A percentile compares a stretch with the other conserved stretches of the same genome.
phyloP scores from a whole-genome alignment of 1,139 yeast genomes.

The Candida mesenterica region DNA sequence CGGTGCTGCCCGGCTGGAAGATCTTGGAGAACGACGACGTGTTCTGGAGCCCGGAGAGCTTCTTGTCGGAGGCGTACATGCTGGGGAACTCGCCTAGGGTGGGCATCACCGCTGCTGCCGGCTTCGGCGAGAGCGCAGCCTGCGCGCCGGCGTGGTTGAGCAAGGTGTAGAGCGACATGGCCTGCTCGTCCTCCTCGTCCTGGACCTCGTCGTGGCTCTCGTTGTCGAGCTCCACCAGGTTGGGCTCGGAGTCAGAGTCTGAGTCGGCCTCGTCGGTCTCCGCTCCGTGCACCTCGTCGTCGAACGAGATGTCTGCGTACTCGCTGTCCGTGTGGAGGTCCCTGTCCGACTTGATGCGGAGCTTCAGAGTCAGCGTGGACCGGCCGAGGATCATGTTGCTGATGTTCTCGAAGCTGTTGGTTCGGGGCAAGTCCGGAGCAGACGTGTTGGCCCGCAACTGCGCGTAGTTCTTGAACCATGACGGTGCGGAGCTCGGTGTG shows the following conservation, averaged over 20 bases:
- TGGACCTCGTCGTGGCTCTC: conserved; percentile 33
- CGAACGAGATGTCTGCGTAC: neutral
- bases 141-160: conserved; percentile 28
- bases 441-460: conserved; percentile 18
- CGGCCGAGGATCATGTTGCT: conserved; percentile 20
- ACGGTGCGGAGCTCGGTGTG: neutral
- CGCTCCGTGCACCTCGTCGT: conserved; percentile 7
- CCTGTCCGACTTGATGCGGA: conserved; percentile 13
- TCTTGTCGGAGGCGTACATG: conserved; percentile 22
- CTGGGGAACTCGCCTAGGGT: conserved; percentile 47
- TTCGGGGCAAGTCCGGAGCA: conserved; percentile 17
- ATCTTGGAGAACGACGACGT: conserved; percentile 11
- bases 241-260: conserved; percentile 6
- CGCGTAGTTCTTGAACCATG: conserved; percentile 29
- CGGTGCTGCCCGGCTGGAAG: conserved; percentile 10
- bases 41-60: conserved; percentile 8
- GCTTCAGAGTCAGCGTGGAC: conserved; percentile 16
- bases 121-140: conserved; percentile 26
- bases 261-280: conserved; percentile 15
- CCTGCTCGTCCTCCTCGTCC: conserved; percentile 53
- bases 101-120: conserved; percentile 32
- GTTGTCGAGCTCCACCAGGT: conserved; percentile 4
- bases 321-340: neutral
- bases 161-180: conserved; percentile 49
- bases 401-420: conserved; percentile 24